Conservation (phyloP, 2,329 filamentous ascomycete species). For the Aspergillus bombycis region DNA sequence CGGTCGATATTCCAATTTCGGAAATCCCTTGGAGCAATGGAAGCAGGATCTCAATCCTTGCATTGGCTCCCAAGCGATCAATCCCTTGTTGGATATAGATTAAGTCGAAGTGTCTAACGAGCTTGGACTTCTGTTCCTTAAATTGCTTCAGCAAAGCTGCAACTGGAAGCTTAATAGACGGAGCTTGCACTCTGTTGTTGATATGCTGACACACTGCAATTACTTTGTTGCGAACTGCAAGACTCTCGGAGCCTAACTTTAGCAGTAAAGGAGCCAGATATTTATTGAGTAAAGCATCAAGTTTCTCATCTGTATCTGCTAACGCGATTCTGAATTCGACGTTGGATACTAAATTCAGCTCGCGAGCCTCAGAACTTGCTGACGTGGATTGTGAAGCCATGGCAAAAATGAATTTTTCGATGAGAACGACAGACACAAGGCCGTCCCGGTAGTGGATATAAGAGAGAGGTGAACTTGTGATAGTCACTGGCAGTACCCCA, state of each 20-base stretch:
- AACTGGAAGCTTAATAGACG: constrained; percentile 77
- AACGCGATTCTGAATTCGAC: constrained; percentile 83
- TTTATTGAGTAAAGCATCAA: constrained; percentile 74
- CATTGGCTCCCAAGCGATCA: constrained; percentile 60
- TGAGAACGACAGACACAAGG: not conserved
- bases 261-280: constrained; percentile 82
- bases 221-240: constrained; percentile 78
- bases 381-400: constrained; percentile 38
- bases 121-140: constrained; percentile 71
- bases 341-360: constrained; percentile 80
- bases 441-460: not conserved
- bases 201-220: constrained; percentile 73
- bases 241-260: constrained; percentile 81
- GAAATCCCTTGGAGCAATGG: constrained; percentile 68
- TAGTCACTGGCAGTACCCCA: not conserved
- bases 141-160: constrained; percentile 85
- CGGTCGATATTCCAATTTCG: constrained; percentile 58
- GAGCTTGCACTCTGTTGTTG: constrained; percentile 65
- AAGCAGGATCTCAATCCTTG: constrained; percentile 74
- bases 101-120: constrained; percentile 87
- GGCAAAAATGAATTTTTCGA: constrained; percentile 13
- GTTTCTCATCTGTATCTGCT: constrained; percentile 80
- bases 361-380: constrained; percentile 58
- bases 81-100: constrained; percentile 87
- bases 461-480: constrained; percentile 2